Base-by-base conservation (phyloP, 2,329 filamentous ascomycete species). In the Sclerotinia spermophila region DNA sequence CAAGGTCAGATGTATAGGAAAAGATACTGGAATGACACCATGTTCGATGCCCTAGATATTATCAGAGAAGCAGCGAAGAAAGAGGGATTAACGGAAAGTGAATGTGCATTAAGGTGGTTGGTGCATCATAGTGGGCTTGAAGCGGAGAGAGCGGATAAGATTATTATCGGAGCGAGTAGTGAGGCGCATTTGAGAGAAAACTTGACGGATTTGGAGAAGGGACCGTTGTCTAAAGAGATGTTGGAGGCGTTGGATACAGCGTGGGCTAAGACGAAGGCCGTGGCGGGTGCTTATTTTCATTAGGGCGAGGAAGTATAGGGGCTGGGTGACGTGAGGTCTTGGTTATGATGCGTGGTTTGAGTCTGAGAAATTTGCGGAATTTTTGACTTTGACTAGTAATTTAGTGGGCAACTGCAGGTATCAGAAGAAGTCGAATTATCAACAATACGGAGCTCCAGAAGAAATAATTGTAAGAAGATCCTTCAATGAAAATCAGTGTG, bases 171-270 rank as follows among this genome's bases (percentile, higher is more conserved):
- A 44, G 83, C 87, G 58, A 88, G 86, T 68, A 87, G 82, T 74
- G 80, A 85, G 62, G 81, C 82, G 64, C 87, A 90, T 81, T 82
- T 90, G 44, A 82, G 84, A 75, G 81, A 82, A 72, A 89, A 90
- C 79, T 81, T 90, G 67, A 81, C 84, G 70, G 82, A 84, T 72
- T 77, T 90, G 35, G 86, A 89, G 78, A 88, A 88, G 86, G 90
- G 92, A 0, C 92, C 92, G 1, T 81, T 96, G 74, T 92, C 92
- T 0, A 87, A 91, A 17, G 91, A 93, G 35, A 89, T 96, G 7
- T 2, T 70, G 15, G 51, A 42, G 21, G 53, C 62, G 5, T n/a
- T 70, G 24, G 53, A 67, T 56, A 44, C 11, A 30, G 68, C 61
- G n/a, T 70, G 68, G 68, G 68, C 7, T n/a, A 67, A 19, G 33